Percentiles rank a stretch among this genome's conserved stretches.
phyloP scores from a whole-genome alignment of 352 stramenopile species.

The Phytophthora ohioensis region DNA sequence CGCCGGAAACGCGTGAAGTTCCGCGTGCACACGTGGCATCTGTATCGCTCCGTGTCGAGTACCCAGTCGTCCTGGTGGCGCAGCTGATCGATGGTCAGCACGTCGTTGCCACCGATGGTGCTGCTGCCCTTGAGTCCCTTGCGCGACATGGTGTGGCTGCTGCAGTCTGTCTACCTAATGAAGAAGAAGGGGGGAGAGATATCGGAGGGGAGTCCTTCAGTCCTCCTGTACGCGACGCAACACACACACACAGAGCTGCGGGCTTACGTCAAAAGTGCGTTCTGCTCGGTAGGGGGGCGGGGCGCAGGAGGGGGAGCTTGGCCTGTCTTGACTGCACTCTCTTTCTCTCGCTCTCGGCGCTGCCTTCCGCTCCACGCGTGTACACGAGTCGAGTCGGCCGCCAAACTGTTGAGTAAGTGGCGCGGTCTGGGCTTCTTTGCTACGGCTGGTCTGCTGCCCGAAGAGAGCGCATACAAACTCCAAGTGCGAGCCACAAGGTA shows the following conservation, averaged over 20 bases:
- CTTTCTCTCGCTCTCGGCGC: slow-evolving; percentile 25
- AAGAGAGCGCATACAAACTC: slow-evolving; percentile 39
- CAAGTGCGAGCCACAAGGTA: slow-evolving; percentile 10
- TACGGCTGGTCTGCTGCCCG: slow-evolving; percentile 28
- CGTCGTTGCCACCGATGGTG: slow-evolving; percentile 82
- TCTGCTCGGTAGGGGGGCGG: slow-evolving; percentile 23
- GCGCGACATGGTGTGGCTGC: slow-evolving; percentile 60
- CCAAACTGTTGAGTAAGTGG: slow-evolving; percentile 43
- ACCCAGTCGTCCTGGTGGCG: slow-evolving; percentile 91
- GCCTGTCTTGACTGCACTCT: slow-evolving; percentile 30
- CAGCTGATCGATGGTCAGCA: slow-evolving; percentile 90
- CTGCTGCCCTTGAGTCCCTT: slow-evolving; percentile 76
- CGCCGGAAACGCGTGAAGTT: slow-evolving; percentile 91
- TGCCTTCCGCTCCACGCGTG: slow-evolving; percentile 42
- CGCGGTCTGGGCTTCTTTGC: slow-evolving; percentile 25
- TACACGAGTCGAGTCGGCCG: slow-evolving; percentile 35
- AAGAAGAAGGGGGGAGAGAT: not conserved
- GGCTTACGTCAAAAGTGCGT: slow-evolving; percentile 32
- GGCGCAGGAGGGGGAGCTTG: slow-evolving; percentile 11
- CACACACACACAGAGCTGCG: slow-evolving; percentile 11
- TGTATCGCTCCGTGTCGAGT: slow-evolving; percentile 87
- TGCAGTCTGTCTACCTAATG: slow-evolving; percentile 26
- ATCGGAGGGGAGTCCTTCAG: slow-evolving; percentile 21
- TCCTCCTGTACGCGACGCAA: slow-evolving; percentile 7
- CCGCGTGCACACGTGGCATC: slow-evolving; percentile 89